Conservation (phyloP, 78 protist species). For the Dictyostelium purpureum region DNA sequence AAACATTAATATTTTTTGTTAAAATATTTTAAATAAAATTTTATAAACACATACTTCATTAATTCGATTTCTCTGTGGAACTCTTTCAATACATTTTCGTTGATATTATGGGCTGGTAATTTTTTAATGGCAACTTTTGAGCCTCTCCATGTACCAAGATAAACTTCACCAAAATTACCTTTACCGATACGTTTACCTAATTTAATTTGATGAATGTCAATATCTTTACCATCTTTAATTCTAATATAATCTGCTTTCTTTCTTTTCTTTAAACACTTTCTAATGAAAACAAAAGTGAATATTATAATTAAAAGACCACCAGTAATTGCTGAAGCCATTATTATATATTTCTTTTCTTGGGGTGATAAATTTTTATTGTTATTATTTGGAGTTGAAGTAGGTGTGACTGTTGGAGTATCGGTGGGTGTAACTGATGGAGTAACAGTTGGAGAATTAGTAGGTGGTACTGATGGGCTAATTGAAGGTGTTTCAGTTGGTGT, state of each 20-base stretch:
- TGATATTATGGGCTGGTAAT: constrained; percentile 69
- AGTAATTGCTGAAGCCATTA: constrained; percentile 28
- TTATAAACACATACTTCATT: constrained; percentile 52
- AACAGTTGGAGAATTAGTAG: not conserved
- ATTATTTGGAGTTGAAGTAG: not conserved
- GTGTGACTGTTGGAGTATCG: not conserved
- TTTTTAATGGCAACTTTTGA: constrained; percentile 78
- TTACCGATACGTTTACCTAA: constrained; percentile 74
- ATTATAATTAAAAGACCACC: constrained; percentile 27
- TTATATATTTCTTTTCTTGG: constrained; percentile 5
- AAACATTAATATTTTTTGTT: too few relatives aligned
- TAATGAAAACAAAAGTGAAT: not conserved
- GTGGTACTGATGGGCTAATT: not conserved
- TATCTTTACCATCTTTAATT: constrained; percentile 43
- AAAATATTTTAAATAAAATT: not conserved
- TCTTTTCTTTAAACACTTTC: not conserved
- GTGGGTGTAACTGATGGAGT: not conserved
- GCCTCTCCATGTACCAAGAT: constrained; percentile 65
- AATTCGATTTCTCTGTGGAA: constrained; percentile 67
- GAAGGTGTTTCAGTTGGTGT: not conserved
- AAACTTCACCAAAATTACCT: constrained; percentile 85
- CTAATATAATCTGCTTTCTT: constrained; percentile 3
- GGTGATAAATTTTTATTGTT: not conserved
- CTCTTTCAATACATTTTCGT: constrained; percentile 60
- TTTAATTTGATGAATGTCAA: constrained; percentile 41